Conservation (phyloP, 2,329 filamentous ascomycete species). For the Gnomoniopsis smithogilvyi region DNA sequence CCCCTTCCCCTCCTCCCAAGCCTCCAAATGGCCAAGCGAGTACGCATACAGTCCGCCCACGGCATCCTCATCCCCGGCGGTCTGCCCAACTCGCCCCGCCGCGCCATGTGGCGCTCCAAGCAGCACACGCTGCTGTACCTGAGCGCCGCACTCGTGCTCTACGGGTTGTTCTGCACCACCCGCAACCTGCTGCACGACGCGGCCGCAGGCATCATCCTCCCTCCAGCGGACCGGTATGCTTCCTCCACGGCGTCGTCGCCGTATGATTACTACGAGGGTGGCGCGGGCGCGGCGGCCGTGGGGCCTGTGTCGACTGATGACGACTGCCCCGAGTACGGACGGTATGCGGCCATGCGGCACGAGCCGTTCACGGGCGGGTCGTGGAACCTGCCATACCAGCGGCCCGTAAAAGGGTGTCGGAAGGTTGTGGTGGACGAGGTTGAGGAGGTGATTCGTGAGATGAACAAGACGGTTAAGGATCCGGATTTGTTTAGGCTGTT, state of each 20-base stretch:
- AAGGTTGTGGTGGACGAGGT: slow-evolving; percentile 69
- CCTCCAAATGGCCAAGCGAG: slow-evolving; percentile 8
- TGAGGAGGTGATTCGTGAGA: slow-evolving; percentile 59
- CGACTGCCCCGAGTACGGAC: slow-evolving; percentile 28
- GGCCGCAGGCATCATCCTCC: neutral
- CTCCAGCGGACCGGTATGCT: neutral
- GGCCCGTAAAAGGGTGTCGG: slow-evolving; percentile 65
- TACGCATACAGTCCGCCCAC: slow-evolving; percentile 17
- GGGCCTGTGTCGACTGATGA: slow-evolving; percentile 7
- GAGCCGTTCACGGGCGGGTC: slow-evolving; percentile 29
- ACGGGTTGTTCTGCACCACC: slow-evolving; percentile 10
- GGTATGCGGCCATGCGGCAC: slow-evolving; percentile 27
- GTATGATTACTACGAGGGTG: neutral
- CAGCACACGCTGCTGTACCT: slow-evolving; percentile 14
- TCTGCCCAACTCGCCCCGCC: slow-evolving; percentile 8
- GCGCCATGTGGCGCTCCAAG: slow-evolving; percentile 16
- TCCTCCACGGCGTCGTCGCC: neutral
- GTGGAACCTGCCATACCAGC: slow-evolving; percentile 32
- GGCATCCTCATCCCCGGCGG: slow-evolving; percentile 18
- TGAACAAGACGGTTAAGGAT: slow-evolving; percentile 30
- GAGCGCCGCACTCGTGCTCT: slow-evolving; percentile 12
- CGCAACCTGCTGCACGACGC: slow-evolving; percentile 12
- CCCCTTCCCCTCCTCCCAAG: neutral
- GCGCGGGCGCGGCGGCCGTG: neutral
- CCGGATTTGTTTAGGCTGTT: slow-evolving; percentile 69